Conservation (phyloP, 352 stramenopile genomes). For the Phytopythium cucurbitacearum region DNA sequence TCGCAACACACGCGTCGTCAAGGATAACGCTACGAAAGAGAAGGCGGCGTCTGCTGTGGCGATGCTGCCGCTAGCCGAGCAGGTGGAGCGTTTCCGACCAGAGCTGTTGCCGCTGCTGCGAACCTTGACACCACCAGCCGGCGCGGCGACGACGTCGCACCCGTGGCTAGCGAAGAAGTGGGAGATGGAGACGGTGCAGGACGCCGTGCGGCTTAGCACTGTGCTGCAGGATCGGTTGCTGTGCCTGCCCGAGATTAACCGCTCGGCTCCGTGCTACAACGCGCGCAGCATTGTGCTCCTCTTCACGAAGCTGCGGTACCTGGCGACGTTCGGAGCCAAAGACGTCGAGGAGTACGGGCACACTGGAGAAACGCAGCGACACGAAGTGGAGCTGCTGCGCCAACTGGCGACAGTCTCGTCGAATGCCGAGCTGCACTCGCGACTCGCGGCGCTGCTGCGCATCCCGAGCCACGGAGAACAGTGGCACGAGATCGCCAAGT, state of each 20-base stretch:
- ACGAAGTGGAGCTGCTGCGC: constrained; percentile 58
- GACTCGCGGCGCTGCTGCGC: constrained; percentile 57
- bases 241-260: constrained; percentile 72
- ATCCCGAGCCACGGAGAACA: constrained; percentile 67
- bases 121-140: neutral
- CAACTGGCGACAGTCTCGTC: constrained; percentile 57
- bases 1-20: no score
- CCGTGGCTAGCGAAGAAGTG: constrained; percentile 10
- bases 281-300: constrained; percentile 73
- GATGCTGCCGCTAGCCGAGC: constrained; percentile 25
- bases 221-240: constrained; percentile 71
- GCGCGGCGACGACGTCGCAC: neutral
- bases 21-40: no score
- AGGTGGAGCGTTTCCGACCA: constrained; percentile 38
- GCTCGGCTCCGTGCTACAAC: constrained; percentile 77
- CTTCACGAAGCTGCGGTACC: constrained; percentile 83
- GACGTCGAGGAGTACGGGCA: constrained; percentile 61
- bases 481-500: constrained; percentile 78
- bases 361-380: constrained; percentile 2
- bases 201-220: constrained; percentile 61
- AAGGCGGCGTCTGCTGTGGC: neutral
- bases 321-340: constrained; percentile 61
- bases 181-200: constrained; percentile 38
- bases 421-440: constrained; percentile 56
- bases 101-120: constrained; percentile 59